A percentile compares a stretch with the other conserved stretches of the same genome.
These are phyloP conservation scores for Plectranthus barbatus DNA, from an alignment of 257 asterid genomes.

Conservation along the genomic window DNA sequence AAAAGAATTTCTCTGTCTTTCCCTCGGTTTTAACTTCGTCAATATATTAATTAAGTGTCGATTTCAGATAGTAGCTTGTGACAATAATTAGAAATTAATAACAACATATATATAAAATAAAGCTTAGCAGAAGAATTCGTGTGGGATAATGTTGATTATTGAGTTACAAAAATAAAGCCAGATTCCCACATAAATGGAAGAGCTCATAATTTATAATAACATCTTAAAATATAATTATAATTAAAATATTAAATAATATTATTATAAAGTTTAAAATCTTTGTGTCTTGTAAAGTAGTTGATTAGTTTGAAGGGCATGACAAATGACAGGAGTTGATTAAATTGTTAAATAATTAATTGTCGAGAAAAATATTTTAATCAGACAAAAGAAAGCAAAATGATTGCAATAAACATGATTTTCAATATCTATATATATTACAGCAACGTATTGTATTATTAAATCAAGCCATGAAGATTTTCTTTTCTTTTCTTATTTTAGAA, in stretches of 20 bases:
- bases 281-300: conserved; percentile 30
- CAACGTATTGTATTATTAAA: background rate
- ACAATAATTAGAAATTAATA: too few relatives aligned
- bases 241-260: conserved; percentile 3
- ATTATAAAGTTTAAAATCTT: too few relatives aligned
- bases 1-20: too few relatives aligned
- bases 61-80: background rate
- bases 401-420: conserved; percentile 18
- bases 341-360: conserved; percentile 2
- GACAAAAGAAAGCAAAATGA: conserved; percentile 26
- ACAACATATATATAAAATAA: too few relatives aligned
- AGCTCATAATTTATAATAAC: conserved; percentile 11
- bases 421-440: background rate
- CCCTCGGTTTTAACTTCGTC: too few relatives aligned
- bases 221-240: conserved; percentile 9
- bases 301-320: conserved; percentile 17
- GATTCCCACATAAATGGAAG: conserved; percentile 37
- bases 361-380: conserved; percentile 3
- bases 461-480: background rate
- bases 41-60: too few relatives aligned
- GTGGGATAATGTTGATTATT: conserved; percentile 21
- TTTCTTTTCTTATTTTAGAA: background rate
- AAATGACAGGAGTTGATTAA: conserved; percentile 11
- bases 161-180: conserved; percentile 11
- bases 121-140: too few relatives aligned